Evolutionary conservation across 768 basidiomycete genomes (phyloP), one percentile per base, ranked within the genome.

Genomic region (Sporobolomyces pararoseus): DNA sequence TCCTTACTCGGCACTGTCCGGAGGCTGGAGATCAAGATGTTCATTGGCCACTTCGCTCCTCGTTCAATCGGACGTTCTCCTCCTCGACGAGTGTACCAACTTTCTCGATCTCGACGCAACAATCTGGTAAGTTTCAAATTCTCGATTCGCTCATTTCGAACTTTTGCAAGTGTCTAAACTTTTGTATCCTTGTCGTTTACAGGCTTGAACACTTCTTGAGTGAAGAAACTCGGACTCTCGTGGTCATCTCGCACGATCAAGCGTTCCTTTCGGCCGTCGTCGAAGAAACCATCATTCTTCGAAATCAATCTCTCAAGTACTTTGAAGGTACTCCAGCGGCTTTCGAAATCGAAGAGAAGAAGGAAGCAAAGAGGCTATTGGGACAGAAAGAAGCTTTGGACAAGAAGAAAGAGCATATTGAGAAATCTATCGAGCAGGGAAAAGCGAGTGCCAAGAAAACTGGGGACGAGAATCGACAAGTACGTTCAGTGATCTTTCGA

Each of bases 211-310:
- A 34, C 52, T 50, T 78, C 81, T 57, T 75, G 76, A 27, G 53
- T 72, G 47, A 55, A 25, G 50, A 49, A 17, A 39, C 63, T 29
- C 82, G 50, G 2, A 86, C 86, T 0, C 78, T 88, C n/a, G 82
- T 88, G 31, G 78, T 88, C 61, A 84, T 86, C 31, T 84, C 87
- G 0, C 88, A 88, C 73, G 88, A 88, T 76, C 84, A 85, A 50
- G 83, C 82, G 27, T 88, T 89, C 74, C 79, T 86, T 32, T 83
- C 87, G 70, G 79, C 81, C 10, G 83, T 88, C 35, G 84, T 84
- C 4, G 84, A 87, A 19, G 85, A 87, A 74, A 83, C 84, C 0
- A 83, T 88, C 37, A 81, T 85, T n/a, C 81, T 89, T 46, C 83
- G 86, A 7, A 80, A 85, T 54, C 80, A 82, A 65, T 81, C 77